Base-by-base conservation (phyloP, 1,139 yeast species). In the Kodamaea fungicola region DNA sequence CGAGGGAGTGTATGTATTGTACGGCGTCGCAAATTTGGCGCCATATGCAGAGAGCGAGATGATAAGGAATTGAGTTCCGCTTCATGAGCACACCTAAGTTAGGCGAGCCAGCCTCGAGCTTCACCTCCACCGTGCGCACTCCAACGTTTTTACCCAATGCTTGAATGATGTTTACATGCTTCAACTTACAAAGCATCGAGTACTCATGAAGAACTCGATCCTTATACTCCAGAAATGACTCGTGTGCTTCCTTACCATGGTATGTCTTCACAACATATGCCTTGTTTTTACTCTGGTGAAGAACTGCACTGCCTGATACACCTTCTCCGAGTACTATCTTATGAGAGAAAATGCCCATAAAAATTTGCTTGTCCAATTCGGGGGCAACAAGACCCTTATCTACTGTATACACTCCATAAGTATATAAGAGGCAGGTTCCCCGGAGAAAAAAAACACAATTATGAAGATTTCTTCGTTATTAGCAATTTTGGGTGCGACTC, bases 231-330 rank as follows among this genome's bases (percentile, higher is more conserved):
- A 45, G 38, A 30, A 51, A 56, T 2, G 60, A 39, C 49, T 74
- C 77, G 36, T 62, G 53, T 2, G 38, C 38, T 42, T 72, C 78
- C 39, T 51, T 57, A 4, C 52, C 38, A 36, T 59, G 59, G 52
- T 69, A 72, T 3, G 54, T 54, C 50, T 75, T 75, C 16, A 71
- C 60, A 1, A 72, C 79, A 25, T 43, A 43, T 6, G 25, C 33
- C 4, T 37, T 41, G n/a, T 39, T 33, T 9, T 45, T 35, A 27
- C 55, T 46, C 32, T 51, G 45, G 41, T 53, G 62, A 8, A 72
- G 51, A 5, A 60, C 67, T 2, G 72, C 77, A 8, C 47, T 48
- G 0, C 76, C 77, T 0, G 76, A 66, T 2, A 67, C 52, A 0
- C 80, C 80, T 6, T 30, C 26, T 4, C 40, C 40, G 25, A 37